phyloP scores from a whole-genome alignment of 2,329 filamentous ascomycete species.

The Talaromyces sp. region DNA sequence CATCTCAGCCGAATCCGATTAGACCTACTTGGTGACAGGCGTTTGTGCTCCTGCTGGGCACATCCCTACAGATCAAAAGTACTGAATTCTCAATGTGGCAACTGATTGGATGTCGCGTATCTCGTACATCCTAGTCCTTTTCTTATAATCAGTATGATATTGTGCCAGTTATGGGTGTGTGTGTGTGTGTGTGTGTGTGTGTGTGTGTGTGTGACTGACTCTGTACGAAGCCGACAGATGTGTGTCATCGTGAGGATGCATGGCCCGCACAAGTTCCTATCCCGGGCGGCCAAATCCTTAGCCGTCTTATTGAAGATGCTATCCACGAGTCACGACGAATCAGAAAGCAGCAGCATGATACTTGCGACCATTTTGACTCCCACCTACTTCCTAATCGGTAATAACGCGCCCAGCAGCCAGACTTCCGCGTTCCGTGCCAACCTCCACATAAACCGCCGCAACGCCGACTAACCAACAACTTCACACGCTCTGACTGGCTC shows the following conservation, averaged over 20 bases:
- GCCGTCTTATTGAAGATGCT: not conserved
- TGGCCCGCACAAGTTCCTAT: not conserved
- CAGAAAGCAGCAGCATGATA: not conserved
- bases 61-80: not conserved
- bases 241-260: not conserved
- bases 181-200: no score
- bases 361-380: not conserved
- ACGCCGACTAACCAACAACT: conserved; percentile 1
- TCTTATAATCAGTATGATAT: not conserved
- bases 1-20: not conserved
- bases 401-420: not conserved
- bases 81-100: not conserved
- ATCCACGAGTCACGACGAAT: not conserved
- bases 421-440: not conserved
- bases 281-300: not conserved
- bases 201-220: no score
- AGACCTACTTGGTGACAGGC: not conserved
- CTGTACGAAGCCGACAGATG: not conserved
- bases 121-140: not conserved
- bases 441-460: conserved; percentile 12
- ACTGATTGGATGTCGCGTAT: conserved; percentile 4
- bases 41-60: not conserved
- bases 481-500: not conserved
- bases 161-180: not conserved
- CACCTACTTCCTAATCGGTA: conserved; percentile 3